A percentile compares a stretch with the other conserved stretches of the same genome.
Evolutionary conservation across 2,329 filamentous ascomycete species (phyloP).

Genomic region (Sporothrix variecibatus): DNA sequence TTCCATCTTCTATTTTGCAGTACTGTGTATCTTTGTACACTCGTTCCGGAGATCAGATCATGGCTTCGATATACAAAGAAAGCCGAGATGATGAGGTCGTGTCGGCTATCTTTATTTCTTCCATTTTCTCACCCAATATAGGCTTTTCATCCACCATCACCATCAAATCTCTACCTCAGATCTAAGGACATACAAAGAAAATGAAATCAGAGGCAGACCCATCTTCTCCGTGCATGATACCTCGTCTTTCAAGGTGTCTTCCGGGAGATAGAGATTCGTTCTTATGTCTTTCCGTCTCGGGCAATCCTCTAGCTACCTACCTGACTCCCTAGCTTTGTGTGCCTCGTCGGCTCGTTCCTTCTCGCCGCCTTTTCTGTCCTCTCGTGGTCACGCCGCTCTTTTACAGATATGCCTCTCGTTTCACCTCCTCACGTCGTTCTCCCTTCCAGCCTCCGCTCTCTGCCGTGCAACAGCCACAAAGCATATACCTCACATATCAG

Average conservation of each 20-base stretch:
- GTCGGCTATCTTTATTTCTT: background rate
- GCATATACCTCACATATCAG: background rate
- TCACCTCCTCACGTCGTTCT: background rate
- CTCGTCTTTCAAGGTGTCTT: background rate
- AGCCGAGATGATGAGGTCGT: background rate
- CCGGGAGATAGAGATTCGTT: background rate
- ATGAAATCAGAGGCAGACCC: no score
- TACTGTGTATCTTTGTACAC: background rate
- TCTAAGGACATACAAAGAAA: background rate
- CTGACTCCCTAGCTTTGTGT: background rate
- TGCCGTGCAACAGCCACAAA: slow-evolving; percentile 10
- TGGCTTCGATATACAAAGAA: background rate
- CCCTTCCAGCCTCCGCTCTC: background rate
- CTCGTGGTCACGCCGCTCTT: no score
- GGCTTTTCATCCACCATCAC: background rate
- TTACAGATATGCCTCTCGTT: no score
- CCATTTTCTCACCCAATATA: background rate
- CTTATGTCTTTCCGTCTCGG: background rate
- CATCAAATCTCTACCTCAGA: background rate
- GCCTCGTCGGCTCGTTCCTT: slow-evolving; percentile 11
- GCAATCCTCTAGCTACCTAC: background rate
- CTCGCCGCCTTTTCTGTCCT: background rate
- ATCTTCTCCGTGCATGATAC: background rate
- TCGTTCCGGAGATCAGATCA: background rate
- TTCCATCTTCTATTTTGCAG: background rate